Conservation (phyloP, 306 rosid species). For the Castanea sativa region DNA sequence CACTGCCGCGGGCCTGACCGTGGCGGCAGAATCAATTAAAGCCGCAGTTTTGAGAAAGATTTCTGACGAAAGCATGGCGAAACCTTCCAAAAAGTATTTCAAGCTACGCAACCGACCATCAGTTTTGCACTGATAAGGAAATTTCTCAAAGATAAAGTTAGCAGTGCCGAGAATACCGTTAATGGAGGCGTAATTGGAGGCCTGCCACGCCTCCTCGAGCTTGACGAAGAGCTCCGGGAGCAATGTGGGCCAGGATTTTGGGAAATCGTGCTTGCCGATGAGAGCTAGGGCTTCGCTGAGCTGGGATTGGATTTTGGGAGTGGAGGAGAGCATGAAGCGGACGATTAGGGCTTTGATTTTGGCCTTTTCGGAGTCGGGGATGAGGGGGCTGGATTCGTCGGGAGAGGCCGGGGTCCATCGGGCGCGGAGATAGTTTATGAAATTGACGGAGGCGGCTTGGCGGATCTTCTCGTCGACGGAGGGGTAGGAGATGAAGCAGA, state of each 20-base stretch:
- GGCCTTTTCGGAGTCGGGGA: constrained; percentile 68
- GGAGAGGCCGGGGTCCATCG: constrained; percentile 57
- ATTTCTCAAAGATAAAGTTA: constrained; percentile 74
- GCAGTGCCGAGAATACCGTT: constrained; percentile 95
- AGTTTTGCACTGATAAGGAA: constrained; percentile 2
- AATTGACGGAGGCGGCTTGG: constrained; percentile 88
- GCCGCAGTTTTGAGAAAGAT: constrained; percentile 68
- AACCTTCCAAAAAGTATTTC: constrained; percentile 84
- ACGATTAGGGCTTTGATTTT: constrained; percentile 86
- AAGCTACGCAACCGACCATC: constrained; percentile 6
- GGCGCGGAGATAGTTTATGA: constrained; percentile 73
- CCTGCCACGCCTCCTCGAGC: constrained; percentile 55
- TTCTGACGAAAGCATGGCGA: constrained; percentile 66
- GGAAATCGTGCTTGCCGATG: constrained; percentile 82
- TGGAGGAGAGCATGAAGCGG: constrained; percentile 76
- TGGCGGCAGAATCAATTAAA: constrained; percentile 50
- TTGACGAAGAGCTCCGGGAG: constrained; percentile 74
- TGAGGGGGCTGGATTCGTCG: constrained; percentile 37
- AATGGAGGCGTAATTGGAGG: constrained; percentile 63
- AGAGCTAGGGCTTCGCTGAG: constrained; percentile 93
- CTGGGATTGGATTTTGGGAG: constrained; percentile 71
- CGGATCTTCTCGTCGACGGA: constrained; percentile 76
- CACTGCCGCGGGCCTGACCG: constrained; percentile 19
- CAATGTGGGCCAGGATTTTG: constrained; percentile 70
- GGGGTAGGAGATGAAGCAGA: constrained; percentile 84